Conservation (phyloP, 352 stramenopile genomes). For the Phytopythium kandeliae region DNA sequence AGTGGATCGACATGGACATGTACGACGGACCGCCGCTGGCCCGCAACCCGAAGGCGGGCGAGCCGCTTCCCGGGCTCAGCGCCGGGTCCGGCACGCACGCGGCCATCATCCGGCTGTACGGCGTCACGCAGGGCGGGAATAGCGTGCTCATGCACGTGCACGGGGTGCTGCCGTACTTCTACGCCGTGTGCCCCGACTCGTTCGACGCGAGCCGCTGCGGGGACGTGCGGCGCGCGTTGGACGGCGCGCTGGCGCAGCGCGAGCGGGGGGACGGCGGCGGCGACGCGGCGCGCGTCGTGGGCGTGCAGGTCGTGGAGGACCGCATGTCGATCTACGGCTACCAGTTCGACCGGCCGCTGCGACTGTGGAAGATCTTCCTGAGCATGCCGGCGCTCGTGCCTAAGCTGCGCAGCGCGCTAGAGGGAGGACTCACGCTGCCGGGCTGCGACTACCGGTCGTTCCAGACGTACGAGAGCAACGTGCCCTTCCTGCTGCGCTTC, state of each 20-base stretch:
- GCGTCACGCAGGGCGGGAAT: constrained; percentile 93
- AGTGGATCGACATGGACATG: constrained; percentile 99
- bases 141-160: constrained; percentile 97
- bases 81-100: constrained; percentile 90
- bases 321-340: constrained; percentile 87
- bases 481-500: constrained; percentile 98
- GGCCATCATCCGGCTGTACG: constrained; percentile 95
- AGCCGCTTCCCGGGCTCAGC: constrained; percentile 61
- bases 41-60: constrained; percentile 80
- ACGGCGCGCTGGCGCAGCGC: constrained; percentile 43
- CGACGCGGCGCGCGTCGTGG: constrained; percentile 43
- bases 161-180: constrained; percentile 98
- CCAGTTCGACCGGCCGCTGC: constrained; percentile 68
- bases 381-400: constrained; percentile 94
- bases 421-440: constrained; percentile 74
- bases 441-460: constrained; percentile 64
- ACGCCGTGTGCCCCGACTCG: constrained; percentile 79
- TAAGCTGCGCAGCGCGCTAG: constrained; percentile 88
- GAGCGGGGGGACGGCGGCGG: constrained; percentile 44
- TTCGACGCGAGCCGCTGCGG: constrained; percentile 63
- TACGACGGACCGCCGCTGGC: constrained; percentile 87
- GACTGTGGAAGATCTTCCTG: constrained; percentile 90
- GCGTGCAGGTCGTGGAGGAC: constrained; percentile 68
- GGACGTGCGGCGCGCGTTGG: constrained; percentile 62
- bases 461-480: constrained; percentile 98